These are phyloP conservation scores for Malus sylvestris DNA, from an alignment of 306 rosid species.

Conservation along the genomic window DNA sequence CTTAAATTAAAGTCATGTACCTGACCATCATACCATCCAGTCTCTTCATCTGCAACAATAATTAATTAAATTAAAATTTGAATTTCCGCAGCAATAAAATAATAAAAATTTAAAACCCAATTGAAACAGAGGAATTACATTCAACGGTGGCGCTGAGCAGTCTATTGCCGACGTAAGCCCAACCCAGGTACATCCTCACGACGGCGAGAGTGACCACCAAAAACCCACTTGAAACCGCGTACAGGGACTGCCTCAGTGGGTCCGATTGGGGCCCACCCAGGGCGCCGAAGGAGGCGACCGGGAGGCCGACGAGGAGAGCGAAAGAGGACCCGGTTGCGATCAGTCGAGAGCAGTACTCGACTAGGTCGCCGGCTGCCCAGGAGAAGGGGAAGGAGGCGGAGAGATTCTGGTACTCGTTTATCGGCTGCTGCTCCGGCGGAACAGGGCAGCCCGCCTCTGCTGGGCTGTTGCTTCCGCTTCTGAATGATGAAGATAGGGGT, in stretches of 20 bases:
- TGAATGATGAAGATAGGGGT: conserved; percentile 23
- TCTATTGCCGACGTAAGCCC: conserved; percentile 95
- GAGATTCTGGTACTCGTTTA: conserved; percentile 71
- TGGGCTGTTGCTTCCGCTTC: conserved; percentile 34
- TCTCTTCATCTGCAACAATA: conserved; percentile 72
- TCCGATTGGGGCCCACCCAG: conserved; percentile 58
- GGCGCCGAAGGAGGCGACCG: conserved; percentile 78
- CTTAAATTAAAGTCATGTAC: conserved; percentile 18
- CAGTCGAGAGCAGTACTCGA: conserved; percentile 58
- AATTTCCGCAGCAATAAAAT: no score
- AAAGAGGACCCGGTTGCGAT: conserved; percentile 63
- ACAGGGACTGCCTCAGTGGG: conserved; percentile 43
- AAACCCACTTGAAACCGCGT: conserved; percentile 66
- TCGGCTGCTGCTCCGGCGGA: conserved; percentile 74
- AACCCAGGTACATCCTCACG: conserved; percentile 86
- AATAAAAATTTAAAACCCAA: neutral
- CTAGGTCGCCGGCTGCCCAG: conserved; percentile 70
- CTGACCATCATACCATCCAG: conserved; percentile 99
- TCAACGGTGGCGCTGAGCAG: conserved; percentile 95
- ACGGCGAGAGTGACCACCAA: conserved; percentile 65
- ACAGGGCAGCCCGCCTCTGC: conserved; percentile 79
- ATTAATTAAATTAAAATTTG: neutral
- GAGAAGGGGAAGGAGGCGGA: conserved; percentile 81
- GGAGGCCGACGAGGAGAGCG: conserved; percentile 65
- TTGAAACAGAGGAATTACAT: conserved; percentile 33